Conservation (phyloP, 1,139 yeast species). For the Torulaspora globosa region DNA sequence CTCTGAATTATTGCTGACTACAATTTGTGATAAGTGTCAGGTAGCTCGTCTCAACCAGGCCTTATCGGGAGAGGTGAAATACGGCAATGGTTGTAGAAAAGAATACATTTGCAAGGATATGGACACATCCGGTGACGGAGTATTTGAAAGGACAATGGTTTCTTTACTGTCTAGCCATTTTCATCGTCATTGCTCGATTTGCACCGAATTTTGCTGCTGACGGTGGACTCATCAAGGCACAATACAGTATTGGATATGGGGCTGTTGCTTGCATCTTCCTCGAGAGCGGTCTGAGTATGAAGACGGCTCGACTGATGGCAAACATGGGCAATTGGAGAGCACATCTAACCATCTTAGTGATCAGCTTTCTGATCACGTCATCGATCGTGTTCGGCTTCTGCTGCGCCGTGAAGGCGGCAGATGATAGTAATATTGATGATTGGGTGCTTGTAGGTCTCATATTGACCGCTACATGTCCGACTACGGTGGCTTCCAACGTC, state of each 20-base stretch:
- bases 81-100: neutral
- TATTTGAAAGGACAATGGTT: conserved; percentile 56
- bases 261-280: conserved; percentile 84
- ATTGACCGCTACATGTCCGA: conserved; percentile 82
- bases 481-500: conserved; percentile 85
- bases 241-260: conserved; percentile 76
- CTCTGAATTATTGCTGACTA: too few species aligned
- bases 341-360: conserved; percentile 62
- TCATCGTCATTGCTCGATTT: conserved; percentile 68
- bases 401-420: conserved; percentile 58
- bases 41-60: too few species aligned
- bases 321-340: conserved; percentile 78
- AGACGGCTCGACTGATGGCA: conserved; percentile 52
- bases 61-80: neutral
- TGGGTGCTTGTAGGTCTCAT: conserved; percentile 78
- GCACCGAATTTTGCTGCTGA: conserved; percentile 80
- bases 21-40: too few species aligned
- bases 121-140: conserved; percentile 27
- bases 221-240: conserved; percentile 70
- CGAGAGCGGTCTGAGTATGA: conserved; percentile 74
- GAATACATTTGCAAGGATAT: conserved; percentile 10
- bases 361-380: conserved; percentile 71
- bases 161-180: conserved; percentile 62
- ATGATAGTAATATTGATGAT: conserved; percentile 54
- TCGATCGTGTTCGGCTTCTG: conserved; percentile 73